Evolutionary conservation across 2,329 filamentous ascomycete genomes (phyloP).

Genomic region (Raffaelea arxii): DNA sequence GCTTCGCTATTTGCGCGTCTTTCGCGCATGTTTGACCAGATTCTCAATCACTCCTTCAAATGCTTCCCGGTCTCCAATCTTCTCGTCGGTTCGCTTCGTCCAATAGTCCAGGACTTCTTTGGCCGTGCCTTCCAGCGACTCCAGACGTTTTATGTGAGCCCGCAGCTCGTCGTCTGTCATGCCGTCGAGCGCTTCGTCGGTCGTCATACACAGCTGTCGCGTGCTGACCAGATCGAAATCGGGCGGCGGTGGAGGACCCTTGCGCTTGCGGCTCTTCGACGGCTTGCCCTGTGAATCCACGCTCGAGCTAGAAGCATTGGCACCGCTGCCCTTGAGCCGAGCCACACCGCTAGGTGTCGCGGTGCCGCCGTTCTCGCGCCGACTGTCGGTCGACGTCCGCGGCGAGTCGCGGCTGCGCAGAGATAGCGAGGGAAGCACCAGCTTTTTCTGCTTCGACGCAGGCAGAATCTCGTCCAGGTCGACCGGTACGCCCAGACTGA

Average conservation of each 20-base stretch:
- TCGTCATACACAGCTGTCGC: constrained; percentile 70
- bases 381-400: constrained; percentile 45
- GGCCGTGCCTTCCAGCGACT: constrained; percentile 60
- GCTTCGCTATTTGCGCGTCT: constrained; percentile 57
- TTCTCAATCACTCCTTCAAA: constrained; percentile 98
- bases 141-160: constrained; percentile 59
- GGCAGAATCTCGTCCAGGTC: constrained; percentile 96
- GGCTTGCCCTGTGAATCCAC: constrained; percentile 49
- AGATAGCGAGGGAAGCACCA: constrained; percentile 74
- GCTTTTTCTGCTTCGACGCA: constrained; percentile 95
- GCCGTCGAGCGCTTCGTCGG: constrained; percentile 69
- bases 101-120: constrained; percentile 79
- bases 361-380: constrained; percentile 19
- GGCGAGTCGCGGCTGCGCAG: constrained; percentile 33
- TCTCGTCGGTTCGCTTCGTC: constrained; percentile 76
- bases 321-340: constrained; percentile 30
- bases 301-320: constrained; percentile 47
- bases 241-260: constrained; percentile 58
- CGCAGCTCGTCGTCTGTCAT: constrained; percentile 70
- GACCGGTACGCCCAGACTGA: constrained; percentile 90
- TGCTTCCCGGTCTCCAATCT: constrained; percentile 81
- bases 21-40: constrained; percentile 80
- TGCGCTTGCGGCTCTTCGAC: constrained; percentile 30
- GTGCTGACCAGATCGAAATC: constrained; percentile 72
- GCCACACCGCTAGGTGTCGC: constrained; percentile 14